Evolutionary conservation across 2,329 filamentous ascomycete species (phyloP).

Genomic region (Xylaria sp.): DNA sequence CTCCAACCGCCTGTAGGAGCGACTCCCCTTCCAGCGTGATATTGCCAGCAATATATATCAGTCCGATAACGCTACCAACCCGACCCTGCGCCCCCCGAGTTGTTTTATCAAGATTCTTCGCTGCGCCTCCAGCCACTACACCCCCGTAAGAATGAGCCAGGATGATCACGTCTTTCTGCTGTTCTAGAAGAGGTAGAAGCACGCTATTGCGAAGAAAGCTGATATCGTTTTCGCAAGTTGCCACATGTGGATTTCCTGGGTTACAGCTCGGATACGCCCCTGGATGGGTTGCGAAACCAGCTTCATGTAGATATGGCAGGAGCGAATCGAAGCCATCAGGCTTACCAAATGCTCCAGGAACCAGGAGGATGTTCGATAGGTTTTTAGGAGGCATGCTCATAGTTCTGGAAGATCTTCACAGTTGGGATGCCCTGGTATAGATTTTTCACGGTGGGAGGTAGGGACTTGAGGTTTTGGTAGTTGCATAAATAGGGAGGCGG

Average conservation of each 20-base stretch:
- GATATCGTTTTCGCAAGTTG: slow-evolving; percentile 34
- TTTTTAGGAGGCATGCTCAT: not conserved
- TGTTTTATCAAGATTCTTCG: slow-evolving; percentile 42
- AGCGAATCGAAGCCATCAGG: slow-evolving; percentile 36
- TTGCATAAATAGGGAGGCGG: not conserved
- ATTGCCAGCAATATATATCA: slow-evolving; percentile 39
- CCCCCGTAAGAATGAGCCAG: slow-evolving; percentile 45
- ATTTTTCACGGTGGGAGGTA: not conserved
- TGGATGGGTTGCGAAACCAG: slow-evolving; percentile 32
- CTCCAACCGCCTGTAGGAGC: slow-evolving; percentile 32
- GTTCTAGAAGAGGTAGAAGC: slow-evolving; percentile 38
- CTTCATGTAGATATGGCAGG: slow-evolving; percentile 35
- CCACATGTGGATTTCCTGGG: slow-evolving; percentile 32
- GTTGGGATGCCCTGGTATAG: not conserved
- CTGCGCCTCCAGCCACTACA: slow-evolving; percentile 42
- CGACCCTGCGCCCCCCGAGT: slow-evolving; percentile 32
- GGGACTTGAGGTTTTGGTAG: not conserved
- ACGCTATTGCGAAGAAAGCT: slow-evolving; percentile 29
- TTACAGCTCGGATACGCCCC: slow-evolving; percentile 43
- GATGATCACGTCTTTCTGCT: slow-evolving; percentile 39
- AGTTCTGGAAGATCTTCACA: not conserved
- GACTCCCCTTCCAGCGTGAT: slow-evolving; percentile 39
- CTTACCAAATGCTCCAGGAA: slow-evolving; percentile 41
- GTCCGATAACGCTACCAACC: slow-evolving; percentile 32
- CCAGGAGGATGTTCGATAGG: not conserved